These are phyloP conservation scores for Teunomyces tritomae DNA, from an alignment of 805 yeast species.

Conservation along the genomic window DNA sequence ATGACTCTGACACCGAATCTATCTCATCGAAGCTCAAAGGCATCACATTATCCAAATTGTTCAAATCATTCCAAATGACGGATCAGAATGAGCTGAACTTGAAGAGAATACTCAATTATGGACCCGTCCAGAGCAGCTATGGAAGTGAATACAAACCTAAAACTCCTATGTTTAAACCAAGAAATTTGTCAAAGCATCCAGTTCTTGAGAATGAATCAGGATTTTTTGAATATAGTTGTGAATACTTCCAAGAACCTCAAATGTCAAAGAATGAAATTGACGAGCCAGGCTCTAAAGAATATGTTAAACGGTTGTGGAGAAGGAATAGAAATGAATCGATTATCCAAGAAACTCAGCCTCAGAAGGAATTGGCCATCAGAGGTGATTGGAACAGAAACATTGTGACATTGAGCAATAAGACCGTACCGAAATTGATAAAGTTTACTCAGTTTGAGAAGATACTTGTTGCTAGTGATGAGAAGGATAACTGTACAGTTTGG, in stretches of 20 bases:
- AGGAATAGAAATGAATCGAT: constrained; percentile 84
- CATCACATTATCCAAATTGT: constrained; percentile 32
- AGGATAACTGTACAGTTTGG: constrained; percentile 80
- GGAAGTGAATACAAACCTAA: constrained; percentile 51
- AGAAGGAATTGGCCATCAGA: constrained; percentile 74
- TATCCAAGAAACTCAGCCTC: constrained; percentile 85
- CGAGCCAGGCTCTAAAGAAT: constrained; percentile 88
- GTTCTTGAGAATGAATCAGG: constrained; percentile 56
- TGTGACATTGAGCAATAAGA: constrained; percentile 60
- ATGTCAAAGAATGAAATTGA: constrained; percentile 81
- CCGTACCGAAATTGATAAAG: constrained; percentile 75
- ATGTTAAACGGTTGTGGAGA: constrained; percentile 81
- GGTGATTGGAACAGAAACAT: constrained; percentile 81
- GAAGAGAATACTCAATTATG: constrained; percentile 34
- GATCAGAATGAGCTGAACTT: constrained; percentile 40
- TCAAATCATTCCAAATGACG: constrained; percentile 37
- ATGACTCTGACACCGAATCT: constrained; percentile 26
- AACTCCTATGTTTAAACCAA: constrained; percentile 51
- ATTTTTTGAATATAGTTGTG: constrained; percentile 75
- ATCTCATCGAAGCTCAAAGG: constrained; percentile 32
- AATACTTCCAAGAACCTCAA: constrained; percentile 95
- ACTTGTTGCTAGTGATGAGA: constrained; percentile 76
- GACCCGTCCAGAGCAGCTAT: constrained; percentile 35
- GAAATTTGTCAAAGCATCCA: constrained; percentile 36
- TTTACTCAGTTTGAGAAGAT: constrained; percentile 92